A percentile compares a stretch with the other conserved stretches of the same genome.
phyloP scores from a whole-genome alignment of 306 rosid genomes.

The Vigna reflexopilosa region DNA sequence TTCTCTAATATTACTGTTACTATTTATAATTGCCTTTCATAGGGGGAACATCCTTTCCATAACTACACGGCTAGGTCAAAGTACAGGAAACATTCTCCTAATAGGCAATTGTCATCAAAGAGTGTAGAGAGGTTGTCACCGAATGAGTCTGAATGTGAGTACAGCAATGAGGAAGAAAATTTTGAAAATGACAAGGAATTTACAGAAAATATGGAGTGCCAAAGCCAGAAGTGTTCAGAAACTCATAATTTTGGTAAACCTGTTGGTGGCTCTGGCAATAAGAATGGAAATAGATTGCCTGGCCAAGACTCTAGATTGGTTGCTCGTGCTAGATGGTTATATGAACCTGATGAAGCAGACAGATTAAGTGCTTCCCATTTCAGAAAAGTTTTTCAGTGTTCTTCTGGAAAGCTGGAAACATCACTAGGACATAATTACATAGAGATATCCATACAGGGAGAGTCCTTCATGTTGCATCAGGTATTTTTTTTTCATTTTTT shows the following conservation, averaged over 20 bases:
- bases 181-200: constrained; percentile 32
- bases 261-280: constrained; percentile 36
- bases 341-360: constrained; percentile 82
- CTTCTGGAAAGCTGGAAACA: constrained; percentile 76
- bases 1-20: constrained; percentile 27
- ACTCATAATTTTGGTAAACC: constrained; percentile 41
- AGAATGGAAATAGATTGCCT: constrained; percentile 46
- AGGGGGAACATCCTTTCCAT: constrained; percentile 96
- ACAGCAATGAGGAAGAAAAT: constrained; percentile 61
- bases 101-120: constrained; percentile 46
- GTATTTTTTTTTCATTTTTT: constrained; percentile 47
- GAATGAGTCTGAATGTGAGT: constrained; percentile 58
- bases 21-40: constrained; percentile 35
- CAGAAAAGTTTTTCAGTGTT: constrained; percentile 75
- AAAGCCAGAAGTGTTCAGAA: constrained; percentile 42
- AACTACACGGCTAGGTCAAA: constrained; percentile 83
- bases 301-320: constrained; percentile 49
- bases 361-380: constrained; percentile 83
- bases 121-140: constrained; percentile 39
- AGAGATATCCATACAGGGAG: constrained; percentile 87
- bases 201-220: constrained; percentile 27
- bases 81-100: constrained; percentile 63
- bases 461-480: constrained; percentile 97
- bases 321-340: constrained; percentile 78
- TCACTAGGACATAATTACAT: constrained; percentile 57